Evolutionary conservation across 345 rosid genomes (phyloP), one percentile per base, ranked within the genome.

Genomic region (Citrus hindsii): DNA sequence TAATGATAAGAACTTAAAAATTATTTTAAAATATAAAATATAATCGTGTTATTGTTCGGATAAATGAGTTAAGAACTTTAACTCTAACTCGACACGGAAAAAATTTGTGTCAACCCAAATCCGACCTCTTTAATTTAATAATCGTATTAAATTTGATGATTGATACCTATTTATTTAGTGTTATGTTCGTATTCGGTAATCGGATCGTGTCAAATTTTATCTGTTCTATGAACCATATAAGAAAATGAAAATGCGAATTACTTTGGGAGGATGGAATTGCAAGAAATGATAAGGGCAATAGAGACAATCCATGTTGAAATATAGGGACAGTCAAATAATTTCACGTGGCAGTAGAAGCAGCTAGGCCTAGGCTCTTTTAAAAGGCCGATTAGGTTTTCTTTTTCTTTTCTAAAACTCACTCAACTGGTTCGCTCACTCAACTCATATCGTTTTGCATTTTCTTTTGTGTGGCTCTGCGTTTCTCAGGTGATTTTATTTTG

Each of bases 401-500:
- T 71, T 72, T 59, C 48, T 14, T 7, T 16, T 7, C 27, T 4
- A 4, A 14, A 14, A 21, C 25, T 32, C 24, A 33, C 30, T 21
- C 5, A 10, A 14, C 5, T 0, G 7, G 22, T 46, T 75, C 69
- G 65, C 9, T 56, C 51, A 13, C 51, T 46, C 5, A 46, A 13
- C 18, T 46, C 18, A 13, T 46, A 46, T 46, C 51, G 51, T 13
- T 46, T 46, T 19, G 60, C 58, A 12, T 27, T 2, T 13, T 18
- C 25, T 55, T 78, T 67, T 63, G 21, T 69, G 87, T 83, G 85
- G 87, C 81, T 80, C 82, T 46, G 80, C 71, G 40, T 76, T 61
- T 82, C 59, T 79, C 80, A 82, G 88, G 90, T 87, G 76, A 77
- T 71, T 79, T 28, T 56, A 18, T 53, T 18, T 53, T 53, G 3